Evolutionary conservation across 176 grass and related monocot genomes (phyloP).

Genomic region (Miscanthus lutarioriparius): DNA sequence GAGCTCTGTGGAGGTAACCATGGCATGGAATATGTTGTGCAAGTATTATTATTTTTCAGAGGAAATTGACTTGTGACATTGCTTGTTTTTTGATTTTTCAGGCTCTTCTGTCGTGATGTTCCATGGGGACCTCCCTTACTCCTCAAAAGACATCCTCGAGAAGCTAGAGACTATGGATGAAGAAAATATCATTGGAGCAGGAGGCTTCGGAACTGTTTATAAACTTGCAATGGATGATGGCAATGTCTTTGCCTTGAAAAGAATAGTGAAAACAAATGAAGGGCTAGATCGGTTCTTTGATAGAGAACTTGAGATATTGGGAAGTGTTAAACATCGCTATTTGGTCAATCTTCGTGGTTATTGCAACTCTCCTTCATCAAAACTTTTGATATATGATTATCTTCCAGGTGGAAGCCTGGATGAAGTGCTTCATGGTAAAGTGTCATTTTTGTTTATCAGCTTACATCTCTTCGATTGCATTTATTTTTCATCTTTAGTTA

Average conservation of each 20-base stretch:
- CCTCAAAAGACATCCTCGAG: slow-evolving; percentile 92
- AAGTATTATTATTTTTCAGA: not conserved
- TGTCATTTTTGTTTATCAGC: slow-evolving; percentile 3
- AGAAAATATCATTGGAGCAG: slow-evolving; percentile 83
- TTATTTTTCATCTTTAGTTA: not conserved
- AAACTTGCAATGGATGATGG: slow-evolving; percentile 97
- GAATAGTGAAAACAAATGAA: slow-evolving; percentile 98
- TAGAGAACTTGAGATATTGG: slow-evolving; percentile 98
- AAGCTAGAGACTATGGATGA: slow-evolving; percentile 86
- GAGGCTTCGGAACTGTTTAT: slow-evolving; percentile 96
- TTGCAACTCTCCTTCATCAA: slow-evolving; percentile 91
- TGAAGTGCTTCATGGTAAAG: slow-evolving; percentile 87
- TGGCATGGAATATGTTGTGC: slow-evolving; percentile 18
- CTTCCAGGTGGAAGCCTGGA: slow-evolving; percentile 95
- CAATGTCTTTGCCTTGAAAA: slow-evolving; percentile 88
- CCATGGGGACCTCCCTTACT: slow-evolving; percentile 95
- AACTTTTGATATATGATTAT: slow-evolving; percentile 97
- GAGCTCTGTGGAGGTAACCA: slow-evolving; percentile 93
- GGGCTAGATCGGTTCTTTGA: slow-evolving; percentile 88
- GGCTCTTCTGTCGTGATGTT: slow-evolving; percentile 94
- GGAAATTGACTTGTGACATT: slow-evolving; percentile 22
- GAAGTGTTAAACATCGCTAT: slow-evolving; percentile 98
- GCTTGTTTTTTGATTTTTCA: slow-evolving; percentile 44
- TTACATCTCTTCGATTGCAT: not conserved
- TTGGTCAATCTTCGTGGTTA: slow-evolving; percentile 98